Evolutionary conservation across 805 yeast genomes (phyloP).

Genomic region (Pichia deserticola): DNA sequence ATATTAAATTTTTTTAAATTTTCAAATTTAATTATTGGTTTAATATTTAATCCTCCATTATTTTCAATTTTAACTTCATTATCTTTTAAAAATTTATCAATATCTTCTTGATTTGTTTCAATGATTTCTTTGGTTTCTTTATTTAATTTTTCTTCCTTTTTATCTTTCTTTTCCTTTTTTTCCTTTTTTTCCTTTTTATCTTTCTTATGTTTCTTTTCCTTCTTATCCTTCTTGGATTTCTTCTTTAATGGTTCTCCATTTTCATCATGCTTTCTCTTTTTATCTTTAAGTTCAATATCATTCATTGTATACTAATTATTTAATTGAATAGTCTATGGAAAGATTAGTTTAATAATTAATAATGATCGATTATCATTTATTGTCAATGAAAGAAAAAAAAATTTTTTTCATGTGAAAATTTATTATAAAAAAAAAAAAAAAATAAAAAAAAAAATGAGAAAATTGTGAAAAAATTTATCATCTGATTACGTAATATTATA

Average conservation of each 20-base stretch:
- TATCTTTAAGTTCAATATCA: constrained; percentile 21
- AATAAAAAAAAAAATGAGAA: too few relatives aligned
- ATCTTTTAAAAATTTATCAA: constrained; percentile 53
- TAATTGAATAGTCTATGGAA: too few relatives aligned
- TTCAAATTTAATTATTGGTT: constrained; percentile 65
- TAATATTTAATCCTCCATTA: constrained; percentile 40
- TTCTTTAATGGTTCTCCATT: constrained; percentile 20
- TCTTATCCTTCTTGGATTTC: constrained; percentile 24
- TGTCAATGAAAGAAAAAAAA: too few relatives aligned
- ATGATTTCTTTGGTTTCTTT: constrained; percentile 16
- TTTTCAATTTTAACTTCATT: constrained; percentile 82
- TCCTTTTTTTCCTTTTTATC: constrained; percentile 24
- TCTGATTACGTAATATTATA: too few relatives aligned
- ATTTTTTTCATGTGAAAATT: too few relatives aligned
- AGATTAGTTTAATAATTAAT: too few relatives aligned
- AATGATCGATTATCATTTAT: too few relatives aligned
- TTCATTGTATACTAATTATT: constrained; percentile 14
- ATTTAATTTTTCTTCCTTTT: constrained; percentile 35
- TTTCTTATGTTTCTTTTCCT: constrained; percentile 23
- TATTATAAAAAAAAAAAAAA: too few relatives aligned
- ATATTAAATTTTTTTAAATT: constrained; percentile 41
- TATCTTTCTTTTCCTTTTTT: constrained; percentile 30
- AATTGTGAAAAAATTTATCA: too few relatives aligned
- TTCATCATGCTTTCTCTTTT: constrained; percentile 23
- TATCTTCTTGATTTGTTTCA: constrained; percentile 39